Evolutionary conservation across 352 stramenopile genomes (phyloP).

Genomic region (Phytopythium chamaehyphon): DNA sequence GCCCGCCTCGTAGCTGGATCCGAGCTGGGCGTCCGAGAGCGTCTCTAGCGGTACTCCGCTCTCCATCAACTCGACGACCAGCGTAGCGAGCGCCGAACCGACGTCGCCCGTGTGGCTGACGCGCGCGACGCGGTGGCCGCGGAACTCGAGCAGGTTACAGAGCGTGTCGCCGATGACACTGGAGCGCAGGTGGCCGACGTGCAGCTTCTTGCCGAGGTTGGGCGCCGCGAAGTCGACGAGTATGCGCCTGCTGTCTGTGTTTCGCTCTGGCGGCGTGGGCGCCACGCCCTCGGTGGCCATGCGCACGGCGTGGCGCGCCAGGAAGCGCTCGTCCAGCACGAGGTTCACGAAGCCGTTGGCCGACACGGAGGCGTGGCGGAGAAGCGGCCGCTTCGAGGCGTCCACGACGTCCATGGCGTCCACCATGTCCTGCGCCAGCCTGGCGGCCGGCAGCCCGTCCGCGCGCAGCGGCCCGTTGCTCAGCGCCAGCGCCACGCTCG

Average conservation of each 20-base stretch:
- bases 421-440: constrained; percentile 36
- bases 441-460: constrained; percentile 16
- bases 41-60: constrained; percentile 37
- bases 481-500: constrained; percentile 55
- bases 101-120: constrained; percentile 80
- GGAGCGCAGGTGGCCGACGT: constrained; percentile 78
- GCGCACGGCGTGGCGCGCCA: constrained; percentile 48
- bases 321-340: constrained; percentile 59
- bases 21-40: constrained; percentile 57
- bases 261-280: constrained; percentile 13
- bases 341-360: constrained; percentile 80
- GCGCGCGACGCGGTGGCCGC: constrained; percentile 58
- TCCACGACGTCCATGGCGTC: constrained; percentile 13
- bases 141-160: constrained; percentile 79
- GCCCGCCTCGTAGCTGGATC: constrained; percentile 63
- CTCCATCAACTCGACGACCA: constrained; percentile 69
- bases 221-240: constrained; percentile 81
- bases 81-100: constrained; percentile 69
- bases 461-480: constrained; percentile 22
- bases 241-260: constrained; percentile 31
- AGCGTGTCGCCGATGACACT: constrained; percentile 79
- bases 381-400: too few relatives aligned
- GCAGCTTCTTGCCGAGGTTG: constrained; percentile 85
- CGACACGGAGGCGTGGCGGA: constrained; percentile 52
- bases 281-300: constrained; percentile 56